Evolutionary conservation across 1,284 basidiomycete genomes (phyloP).

Genomic region (Naganishia sp.): DNA sequence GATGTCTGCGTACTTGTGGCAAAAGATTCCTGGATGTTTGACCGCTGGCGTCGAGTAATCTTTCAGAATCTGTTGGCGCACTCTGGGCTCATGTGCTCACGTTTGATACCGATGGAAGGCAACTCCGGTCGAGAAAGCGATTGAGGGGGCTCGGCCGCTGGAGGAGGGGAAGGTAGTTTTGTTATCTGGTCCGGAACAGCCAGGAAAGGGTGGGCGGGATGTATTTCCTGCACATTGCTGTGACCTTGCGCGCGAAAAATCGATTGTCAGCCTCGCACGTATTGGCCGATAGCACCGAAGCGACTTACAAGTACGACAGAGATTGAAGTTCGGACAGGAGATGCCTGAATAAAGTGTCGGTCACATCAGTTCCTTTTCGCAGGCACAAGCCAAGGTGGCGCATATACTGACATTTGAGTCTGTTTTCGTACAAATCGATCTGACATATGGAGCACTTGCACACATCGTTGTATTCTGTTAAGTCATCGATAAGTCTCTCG

Average conservation of each 20-base stretch:
- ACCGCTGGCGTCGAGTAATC: slow-evolving; percentile 32
- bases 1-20: slow-evolving; percentile 63
- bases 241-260: slow-evolving; percentile 33
- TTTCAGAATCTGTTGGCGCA: too few species aligned
- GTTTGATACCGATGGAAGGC: neutral
- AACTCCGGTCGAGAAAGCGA: neutral
- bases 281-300: too few species aligned
- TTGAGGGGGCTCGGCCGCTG: neutral
- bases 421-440: slow-evolving; percentile 62
- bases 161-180: slow-evolving; percentile 11
- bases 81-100: neutral
- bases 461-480: slow-evolving; percentile 61
- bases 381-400: too few species aligned
- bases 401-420: slow-evolving; percentile 68
- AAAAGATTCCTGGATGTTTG: slow-evolving; percentile 53
- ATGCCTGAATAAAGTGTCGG: slow-evolving; percentile 52
- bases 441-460: slow-evolving; percentile 76
- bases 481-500: neutral
- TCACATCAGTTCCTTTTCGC: neutral
- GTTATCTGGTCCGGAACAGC: slow-evolving; percentile 65
- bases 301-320: slow-evolving; percentile 76
- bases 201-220: slow-evolving; percentile 81
- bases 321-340: slow-evolving; percentile 72
- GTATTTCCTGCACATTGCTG: slow-evolving; percentile 73
- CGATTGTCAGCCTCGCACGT: neutral